phyloP scores from a whole-genome alignment of 768 basidiomycete species.

The Coprinopsis strossmayeri region DNA sequence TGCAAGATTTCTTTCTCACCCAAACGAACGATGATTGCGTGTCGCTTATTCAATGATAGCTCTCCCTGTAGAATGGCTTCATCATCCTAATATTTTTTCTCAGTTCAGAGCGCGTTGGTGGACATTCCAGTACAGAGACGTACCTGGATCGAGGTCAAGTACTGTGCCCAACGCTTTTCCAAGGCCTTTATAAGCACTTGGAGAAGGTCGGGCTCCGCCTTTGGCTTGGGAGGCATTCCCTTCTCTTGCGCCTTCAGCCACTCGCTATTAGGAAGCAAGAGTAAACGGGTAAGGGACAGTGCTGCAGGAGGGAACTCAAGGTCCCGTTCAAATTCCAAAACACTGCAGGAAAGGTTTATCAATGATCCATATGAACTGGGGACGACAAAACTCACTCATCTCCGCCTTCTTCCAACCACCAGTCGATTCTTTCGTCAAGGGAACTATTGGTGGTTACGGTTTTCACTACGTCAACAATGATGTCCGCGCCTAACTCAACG shows the following conservation, averaged over 20 bases:
- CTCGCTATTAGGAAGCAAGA: slow-evolving; percentile 48
- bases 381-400: slow-evolving; percentile 63
- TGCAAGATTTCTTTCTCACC: slow-evolving; percentile 73
- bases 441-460: slow-evolving; percentile 8
- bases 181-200: slow-evolving; percentile 44
- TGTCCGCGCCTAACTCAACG: slow-evolving; percentile 71
- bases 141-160: slow-evolving; percentile 57
- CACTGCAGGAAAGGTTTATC: slow-evolving; percentile 26
- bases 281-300: slow-evolving; percentile 58
- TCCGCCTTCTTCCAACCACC: slow-evolving; percentile 87
- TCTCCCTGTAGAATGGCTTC: slow-evolving; percentile 37
- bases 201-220: slow-evolving; percentile 41
- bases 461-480: slow-evolving; percentile 42
- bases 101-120: too few species aligned
- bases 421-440: slow-evolving; percentile 67
- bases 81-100: slow-evolving; percentile 33
- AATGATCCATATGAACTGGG: slow-evolving; percentile 1
- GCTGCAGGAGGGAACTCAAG: slow-evolving; percentile 48
- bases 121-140: too few species aligned
- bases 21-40: slow-evolving; percentile 67
- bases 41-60: slow-evolving; percentile 40
- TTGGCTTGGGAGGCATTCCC: slow-evolving; percentile 71
- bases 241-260: slow-evolving; percentile 57
- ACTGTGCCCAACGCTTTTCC: slow-evolving; percentile 42
- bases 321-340: slow-evolving; percentile 49